Percentiles rank a stretch among this genome's conserved stretches.
These are phyloP conservation scores for Arxiozyma telluris DNA, from an alignment of 1,139 yeast genomes.

Conservation along the genomic window DNA sequence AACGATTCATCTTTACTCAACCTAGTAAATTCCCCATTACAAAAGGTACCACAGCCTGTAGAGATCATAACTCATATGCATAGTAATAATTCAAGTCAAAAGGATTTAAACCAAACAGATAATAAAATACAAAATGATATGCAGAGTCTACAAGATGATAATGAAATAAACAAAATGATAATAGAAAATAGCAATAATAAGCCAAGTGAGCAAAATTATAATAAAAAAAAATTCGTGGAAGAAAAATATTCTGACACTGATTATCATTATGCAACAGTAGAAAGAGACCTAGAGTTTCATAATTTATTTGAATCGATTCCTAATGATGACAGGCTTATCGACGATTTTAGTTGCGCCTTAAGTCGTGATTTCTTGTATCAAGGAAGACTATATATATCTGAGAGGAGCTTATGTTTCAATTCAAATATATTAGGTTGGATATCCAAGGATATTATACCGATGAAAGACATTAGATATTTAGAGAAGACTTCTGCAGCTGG, in stretches of 20 bases:
- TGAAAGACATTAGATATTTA: constrained; percentile 60
- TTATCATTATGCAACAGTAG: constrained; percentile 52
- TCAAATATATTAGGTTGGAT: constrained; percentile 94
- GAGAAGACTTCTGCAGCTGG: constrained; percentile 87
- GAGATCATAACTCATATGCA: constrained; percentile 6
- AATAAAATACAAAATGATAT: neutral
- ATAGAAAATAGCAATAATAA: neutral
- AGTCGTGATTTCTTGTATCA: constrained; percentile 85
- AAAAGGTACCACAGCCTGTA: constrained; percentile 8
- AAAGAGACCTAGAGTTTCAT: constrained; percentile 75
- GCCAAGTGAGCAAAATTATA: constrained; percentile 16
- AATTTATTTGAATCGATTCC: constrained; percentile 62
- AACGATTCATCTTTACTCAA: constrained; percentile 2
- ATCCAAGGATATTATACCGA: constrained; percentile 64
- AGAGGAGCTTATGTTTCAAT: constrained; percentile 73
- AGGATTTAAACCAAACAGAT: neutral
- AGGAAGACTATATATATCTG: constrained; percentile 81
- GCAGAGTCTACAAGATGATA: neutral
- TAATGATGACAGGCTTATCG: constrained; percentile 62
- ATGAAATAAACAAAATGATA: constrained; percentile 2
- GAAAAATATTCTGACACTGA: constrained; percentile 37
- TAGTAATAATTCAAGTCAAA: neutral
- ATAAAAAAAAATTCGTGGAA: constrained; percentile 34
- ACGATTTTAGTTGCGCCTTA: constrained; percentile 86
- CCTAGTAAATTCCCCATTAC: constrained; percentile 2